phyloP scores from a whole-genome alignment of 208 protist genomes.

The Strigomonas culicis region DNA sequence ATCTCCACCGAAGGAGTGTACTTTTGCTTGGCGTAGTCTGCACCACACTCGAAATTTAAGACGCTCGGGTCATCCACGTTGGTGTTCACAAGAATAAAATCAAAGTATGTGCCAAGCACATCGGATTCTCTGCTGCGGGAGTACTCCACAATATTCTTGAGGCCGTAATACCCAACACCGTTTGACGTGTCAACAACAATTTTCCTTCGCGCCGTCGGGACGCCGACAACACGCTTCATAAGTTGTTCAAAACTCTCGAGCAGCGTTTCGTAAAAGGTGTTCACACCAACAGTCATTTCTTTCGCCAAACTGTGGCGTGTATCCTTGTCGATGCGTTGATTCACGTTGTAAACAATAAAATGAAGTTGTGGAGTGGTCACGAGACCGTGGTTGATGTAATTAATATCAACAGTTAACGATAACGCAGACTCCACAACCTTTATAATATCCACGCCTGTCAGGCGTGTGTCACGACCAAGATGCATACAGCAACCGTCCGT shows the following conservation, averaged over 20 bases:
- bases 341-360: slow-evolving; percentile 41
- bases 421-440: slow-evolving; percentile 22
- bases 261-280: slow-evolving; percentile 32
- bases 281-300: slow-evolving; percentile 6
- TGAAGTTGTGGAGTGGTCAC: slow-evolving; percentile 79
- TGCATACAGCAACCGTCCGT: slow-evolving; percentile 14
- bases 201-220: neutral
- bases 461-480: slow-evolving; percentile 59
- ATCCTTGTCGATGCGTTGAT: slow-evolving; percentile 4
- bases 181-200: slow-evolving; percentile 89
- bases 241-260: slow-evolving; percentile 30
- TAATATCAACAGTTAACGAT: slow-evolving; percentile 14
- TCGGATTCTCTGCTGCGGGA: slow-evolving; percentile 18
- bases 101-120: slow-evolving; percentile 30
- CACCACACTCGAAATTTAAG: slow-evolving; percentile 88
- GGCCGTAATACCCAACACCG: slow-evolving; percentile 70
- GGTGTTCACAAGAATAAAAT: slow-evolving; percentile 47
- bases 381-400: slow-evolving; percentile 21
- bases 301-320: neutral
- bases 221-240: neutral
- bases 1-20: slow-evolving; percentile 39
- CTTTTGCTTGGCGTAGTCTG: slow-evolving; percentile 83
- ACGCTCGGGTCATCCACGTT: slow-evolving; percentile 18
- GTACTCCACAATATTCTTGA: slow-evolving; percentile 38
- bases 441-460: slow-evolving; percentile 37